A percentile compares a stretch with the other conserved stretches of the same genome.
These are phyloP conservation scores for Coemansia sp. DNA, from an alignment of 192 early-diverging fungal genomes.

Conservation along the genomic window DNA sequence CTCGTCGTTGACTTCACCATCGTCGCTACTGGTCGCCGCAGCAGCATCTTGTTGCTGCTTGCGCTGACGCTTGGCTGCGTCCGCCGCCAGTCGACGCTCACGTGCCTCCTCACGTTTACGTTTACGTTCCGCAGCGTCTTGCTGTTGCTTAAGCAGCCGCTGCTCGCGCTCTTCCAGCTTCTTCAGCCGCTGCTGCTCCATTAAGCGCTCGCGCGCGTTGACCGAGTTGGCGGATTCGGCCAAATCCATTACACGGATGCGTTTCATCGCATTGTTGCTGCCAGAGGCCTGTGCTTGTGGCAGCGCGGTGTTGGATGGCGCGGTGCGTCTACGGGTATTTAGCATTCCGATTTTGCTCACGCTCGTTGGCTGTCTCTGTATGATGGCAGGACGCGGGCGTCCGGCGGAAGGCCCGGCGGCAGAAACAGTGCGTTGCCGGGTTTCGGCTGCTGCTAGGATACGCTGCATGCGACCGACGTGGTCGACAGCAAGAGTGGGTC, in stretches of 20 bases:
- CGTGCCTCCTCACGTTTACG: conserved; percentile 29
- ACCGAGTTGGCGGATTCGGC: conserved; percentile 16
- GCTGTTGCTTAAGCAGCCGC: conserved; percentile 23
- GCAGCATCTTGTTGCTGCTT: background rate
- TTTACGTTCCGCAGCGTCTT: conserved; percentile 32
- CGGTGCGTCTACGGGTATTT: conserved; percentile 15
- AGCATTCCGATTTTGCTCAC: conserved; percentile 31
- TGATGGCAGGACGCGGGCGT: background rate
- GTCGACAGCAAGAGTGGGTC: conserved; percentile 21
- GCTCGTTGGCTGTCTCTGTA: background rate
- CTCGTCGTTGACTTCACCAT: conserved; percentile 1
- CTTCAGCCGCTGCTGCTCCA: conserved; percentile 21
- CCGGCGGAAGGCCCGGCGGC: conserved; percentile 4
- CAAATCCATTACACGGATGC: conserved; percentile 27
- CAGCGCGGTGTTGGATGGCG: conserved; percentile 21
- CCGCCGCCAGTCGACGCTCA: conserved; percentile 16
- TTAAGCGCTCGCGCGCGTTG: conserved; percentile 29
- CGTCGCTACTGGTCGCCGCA: background rate
- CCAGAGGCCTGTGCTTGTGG: conserved; percentile 11
- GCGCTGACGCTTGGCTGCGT: conserved; percentile 3
- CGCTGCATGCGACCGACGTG: conserved; percentile 35
- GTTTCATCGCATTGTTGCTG: conserved; percentile 13
- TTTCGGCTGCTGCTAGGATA: conserved; percentile 24
- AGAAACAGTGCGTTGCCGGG: background rate
- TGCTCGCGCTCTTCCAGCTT: conserved; percentile 34